These are phyloP conservation scores for Actinomortierella ambigua DNA, from an alignment of 371 early-diverging fungal genomes.

Conservation along the genomic window DNA sequence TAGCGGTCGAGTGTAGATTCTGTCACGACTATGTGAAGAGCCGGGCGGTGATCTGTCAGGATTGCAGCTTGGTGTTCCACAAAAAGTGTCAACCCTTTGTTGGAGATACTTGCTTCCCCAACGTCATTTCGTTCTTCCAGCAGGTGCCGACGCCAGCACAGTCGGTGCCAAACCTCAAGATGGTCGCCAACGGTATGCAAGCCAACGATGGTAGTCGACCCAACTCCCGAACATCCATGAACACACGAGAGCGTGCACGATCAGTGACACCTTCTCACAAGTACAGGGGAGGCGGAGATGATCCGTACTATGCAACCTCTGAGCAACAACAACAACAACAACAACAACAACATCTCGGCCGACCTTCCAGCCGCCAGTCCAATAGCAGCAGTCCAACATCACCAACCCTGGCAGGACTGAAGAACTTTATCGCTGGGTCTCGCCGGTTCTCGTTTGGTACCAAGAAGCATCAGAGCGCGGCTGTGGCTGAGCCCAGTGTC, in stretches of 20 bases:
- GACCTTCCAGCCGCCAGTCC: slow-evolving; percentile 34
- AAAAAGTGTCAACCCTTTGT: slow-evolving; percentile 41
- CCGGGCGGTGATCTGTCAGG: slow-evolving; percentile 49
- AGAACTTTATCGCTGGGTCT: slow-evolving; percentile 22
- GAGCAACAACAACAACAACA: too few species aligned
- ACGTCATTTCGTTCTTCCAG: slow-evolving; percentile 24
- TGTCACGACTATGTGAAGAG: slow-evolving; percentile 47
- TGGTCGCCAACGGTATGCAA: slow-evolving; percentile 19
- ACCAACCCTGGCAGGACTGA: slow-evolving; percentile 24
- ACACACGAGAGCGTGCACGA: slow-evolving; percentile 24
- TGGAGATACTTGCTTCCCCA: slow-evolving; percentile 42
- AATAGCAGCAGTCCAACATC: slow-evolving; percentile 29
- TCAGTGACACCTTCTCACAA: slow-evolving; percentile 35
- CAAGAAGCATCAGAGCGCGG: slow-evolving; percentile 17
- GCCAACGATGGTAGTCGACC: slow-evolving; percentile 24
- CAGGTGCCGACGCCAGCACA: slow-evolving; percentile 24
- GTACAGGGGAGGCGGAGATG: too few species aligned
- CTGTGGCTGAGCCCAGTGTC: background rate
- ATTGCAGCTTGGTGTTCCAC: slow-evolving; percentile 51
- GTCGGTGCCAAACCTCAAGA: slow-evolving; percentile 31
- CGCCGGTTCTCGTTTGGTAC: slow-evolving; percentile 29
- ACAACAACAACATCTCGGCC: background rate
- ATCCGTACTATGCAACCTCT: too few species aligned
- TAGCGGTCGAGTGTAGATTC: slow-evolving; percentile 47
- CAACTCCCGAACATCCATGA: slow-evolving; percentile 25